Evolutionary conservation across 2,329 filamentous ascomycete genomes (phyloP).

Genomic region (Akanthomyces lecanii): DNA sequence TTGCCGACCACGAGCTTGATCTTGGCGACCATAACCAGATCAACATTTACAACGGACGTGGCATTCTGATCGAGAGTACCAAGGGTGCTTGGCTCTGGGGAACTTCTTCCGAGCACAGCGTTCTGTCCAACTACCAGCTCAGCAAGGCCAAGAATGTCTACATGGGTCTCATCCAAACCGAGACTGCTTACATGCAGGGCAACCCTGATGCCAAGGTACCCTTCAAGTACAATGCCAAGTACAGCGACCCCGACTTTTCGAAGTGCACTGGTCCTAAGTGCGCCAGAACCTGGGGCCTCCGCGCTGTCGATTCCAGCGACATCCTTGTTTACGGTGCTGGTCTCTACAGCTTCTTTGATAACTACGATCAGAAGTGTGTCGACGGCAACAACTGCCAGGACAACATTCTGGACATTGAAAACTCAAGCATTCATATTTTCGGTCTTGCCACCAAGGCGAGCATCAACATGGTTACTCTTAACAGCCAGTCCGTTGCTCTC

Average conservation of each 20-base stretch:
- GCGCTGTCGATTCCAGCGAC: conserved; percentile 62
- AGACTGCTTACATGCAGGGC: conserved; percentile 84
- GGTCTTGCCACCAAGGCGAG: conserved; percentile 72
- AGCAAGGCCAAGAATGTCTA: conserved; percentile 72
- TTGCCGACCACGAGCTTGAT: conserved; percentile 86
- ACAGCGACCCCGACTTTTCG: conserved; percentile 66
- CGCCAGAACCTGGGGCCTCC: conserved; percentile 73
- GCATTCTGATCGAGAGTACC: conserved; percentile 70
- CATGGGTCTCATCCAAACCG: conserved; percentile 80
- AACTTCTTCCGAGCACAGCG: conserved; percentile 64
- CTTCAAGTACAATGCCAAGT: conserved; percentile 55
- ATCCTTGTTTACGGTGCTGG: conserved; percentile 69
- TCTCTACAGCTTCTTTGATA: conserved; percentile 79
- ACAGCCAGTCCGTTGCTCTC: conserved; percentile 50
- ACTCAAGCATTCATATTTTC: conserved; percentile 61
- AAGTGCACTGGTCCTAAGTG: conserved; percentile 52
- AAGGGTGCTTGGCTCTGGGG: conserved; percentile 77
- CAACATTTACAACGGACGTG: conserved; percentile 83
- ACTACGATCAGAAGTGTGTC: conserved; percentile 71
- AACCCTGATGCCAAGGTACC: conserved; percentile 70
- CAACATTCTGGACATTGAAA: conserved; percentile 71
- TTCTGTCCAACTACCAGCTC: conserved; percentile 82
- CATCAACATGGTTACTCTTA: conserved; percentile 65
- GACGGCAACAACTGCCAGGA: conserved; percentile 66
- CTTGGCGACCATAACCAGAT: conserved; percentile 69